A percentile compares a stretch with the other conserved stretches of the same genome.
These are phyloP conservation scores for Pulveroboletus sp. DNA, from an alignment of 768 basidiomycete species.

Conservation along the genomic window DNA sequence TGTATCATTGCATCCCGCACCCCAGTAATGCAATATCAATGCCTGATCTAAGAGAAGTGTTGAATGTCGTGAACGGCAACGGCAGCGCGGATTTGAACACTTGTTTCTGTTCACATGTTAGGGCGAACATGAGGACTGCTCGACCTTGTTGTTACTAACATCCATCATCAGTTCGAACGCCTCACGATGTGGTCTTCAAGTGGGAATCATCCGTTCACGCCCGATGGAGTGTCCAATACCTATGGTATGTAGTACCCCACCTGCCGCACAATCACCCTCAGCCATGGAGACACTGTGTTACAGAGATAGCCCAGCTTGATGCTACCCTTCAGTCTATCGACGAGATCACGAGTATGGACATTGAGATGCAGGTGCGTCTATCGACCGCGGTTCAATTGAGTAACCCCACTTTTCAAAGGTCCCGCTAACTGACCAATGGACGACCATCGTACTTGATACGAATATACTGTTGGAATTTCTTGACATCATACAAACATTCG, in stretches of 20 bases:
- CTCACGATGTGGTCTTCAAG: constrained; percentile 5
- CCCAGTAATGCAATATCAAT: constrained; percentile 15
- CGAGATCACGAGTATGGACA: constrained; percentile 56
- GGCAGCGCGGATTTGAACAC: not conserved
- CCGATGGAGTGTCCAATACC: not conserved
- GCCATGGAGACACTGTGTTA: not conserved
- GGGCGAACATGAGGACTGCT: not conserved
- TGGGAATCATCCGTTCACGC: not conserved
- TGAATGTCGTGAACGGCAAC: not conserved
- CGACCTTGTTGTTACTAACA: not conserved
- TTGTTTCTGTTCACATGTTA: not conserved
- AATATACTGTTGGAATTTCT: constrained; percentile 72
- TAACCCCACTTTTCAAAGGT: constrained; percentile 27
- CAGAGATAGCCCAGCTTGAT: constrained; percentile 17
- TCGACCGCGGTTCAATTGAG: not conserved
- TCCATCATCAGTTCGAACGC: not conserved
- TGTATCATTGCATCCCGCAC: constrained; percentile 23
- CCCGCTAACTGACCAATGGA: constrained; percentile 37
- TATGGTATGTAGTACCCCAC: constrained; percentile 7
- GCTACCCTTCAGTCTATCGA: constrained; percentile 50
- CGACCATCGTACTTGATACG: constrained; percentile 68
- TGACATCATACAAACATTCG: constrained; percentile 59
- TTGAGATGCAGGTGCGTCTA: constrained; percentile 64
- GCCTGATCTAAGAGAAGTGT: not conserved
- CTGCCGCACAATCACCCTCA: not conserved